phyloP scores from a whole-genome alignment of 495 filamentous ascomycete species.

The Amphirosellinia nigrospora region DNA sequence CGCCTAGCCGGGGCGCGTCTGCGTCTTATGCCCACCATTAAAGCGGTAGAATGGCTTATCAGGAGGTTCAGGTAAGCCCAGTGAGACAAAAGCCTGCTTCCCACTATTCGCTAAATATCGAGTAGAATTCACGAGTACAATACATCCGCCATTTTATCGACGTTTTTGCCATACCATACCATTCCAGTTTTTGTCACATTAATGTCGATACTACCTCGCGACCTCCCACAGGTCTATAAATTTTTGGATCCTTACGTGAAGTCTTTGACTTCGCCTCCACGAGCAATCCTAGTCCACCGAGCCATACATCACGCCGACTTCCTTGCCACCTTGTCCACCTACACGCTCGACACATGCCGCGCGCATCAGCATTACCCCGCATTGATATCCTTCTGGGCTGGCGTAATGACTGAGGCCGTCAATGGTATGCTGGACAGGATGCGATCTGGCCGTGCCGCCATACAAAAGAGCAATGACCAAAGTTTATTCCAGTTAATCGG shows the following conservation, averaged over 20 bases:
- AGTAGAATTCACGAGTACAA: slow-evolving; percentile 90
- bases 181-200: slow-evolving; percentile 80
- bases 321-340: slow-evolving; percentile 72
- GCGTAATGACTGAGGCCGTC: slow-evolving; percentile 79
- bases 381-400: slow-evolving; percentile 86
- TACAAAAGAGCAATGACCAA: slow-evolving; percentile 76
- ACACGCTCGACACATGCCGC: slow-evolving; percentile 72
- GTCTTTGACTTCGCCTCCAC: slow-evolving; percentile 73
- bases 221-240: slow-evolving; percentile 74
- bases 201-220: slow-evolving; percentile 78
- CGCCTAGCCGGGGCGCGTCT: slow-evolving; percentile 75
- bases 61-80: slow-evolving; percentile 80
- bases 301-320: slow-evolving; percentile 74
- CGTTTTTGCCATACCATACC: slow-evolving; percentile 90
- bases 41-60: slow-evolving; percentile 93
- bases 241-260: slow-evolving; percentile 85
- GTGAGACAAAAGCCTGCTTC: not conserved
- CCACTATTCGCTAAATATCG: slow-evolving; percentile 40
- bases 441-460: slow-evolving; percentile 69
- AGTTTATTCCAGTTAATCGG: slow-evolving; percentile 75
- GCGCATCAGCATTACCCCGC: slow-evolving; percentile 73
- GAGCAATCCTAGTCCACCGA: slow-evolving; percentile 79
- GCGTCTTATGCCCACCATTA: slow-evolving; percentile 82
- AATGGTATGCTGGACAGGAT: slow-evolving; percentile 77
- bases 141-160: slow-evolving; percentile 75